These are phyloP conservation scores for Evernia prunastri DNA, from an alignment of 495 filamentous ascomycete genomes.

Conservation along the genomic window DNA sequence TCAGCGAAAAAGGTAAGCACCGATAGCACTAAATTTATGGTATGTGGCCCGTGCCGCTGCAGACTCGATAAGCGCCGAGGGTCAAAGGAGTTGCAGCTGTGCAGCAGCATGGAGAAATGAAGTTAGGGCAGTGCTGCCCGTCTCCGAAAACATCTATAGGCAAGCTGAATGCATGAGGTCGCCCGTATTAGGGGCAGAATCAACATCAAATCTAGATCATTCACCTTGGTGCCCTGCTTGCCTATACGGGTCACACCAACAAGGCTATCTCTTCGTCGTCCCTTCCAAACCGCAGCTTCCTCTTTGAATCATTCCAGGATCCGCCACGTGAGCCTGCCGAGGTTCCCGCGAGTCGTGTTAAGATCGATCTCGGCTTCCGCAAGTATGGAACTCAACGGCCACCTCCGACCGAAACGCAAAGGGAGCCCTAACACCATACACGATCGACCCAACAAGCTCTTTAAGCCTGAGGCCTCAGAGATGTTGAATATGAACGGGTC, in stretches of 20 bases:
- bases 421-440: slow-evolving; percentile 45
- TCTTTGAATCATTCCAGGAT: not conserved
- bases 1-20: slow-evolving; percentile 1
- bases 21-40: not conserved
- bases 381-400: slow-evolving; percentile 49
- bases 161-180: slow-evolving; percentile 20
- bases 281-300: slow-evolving; percentile 5
- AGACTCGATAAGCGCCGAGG: not conserved
- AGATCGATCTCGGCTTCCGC: slow-evolving; percentile 26
- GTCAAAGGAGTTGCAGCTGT: not conserved
- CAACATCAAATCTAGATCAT: slow-evolving; percentile 4
- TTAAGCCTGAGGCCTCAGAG: slow-evolving; percentile 41
- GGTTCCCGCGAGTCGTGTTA: not conserved
- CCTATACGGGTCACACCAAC: slow-evolving; percentile 1
- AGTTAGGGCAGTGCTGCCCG: slow-evolving; percentile 7
- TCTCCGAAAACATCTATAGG: not conserved
- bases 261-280: slow-evolving; percentile 3
- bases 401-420: slow-evolving; percentile 54
- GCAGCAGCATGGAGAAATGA: not conserved
- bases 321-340: slow-evolving; percentile 4
- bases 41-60: not conserved
- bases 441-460: slow-evolving; percentile 53
- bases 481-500: slow-evolving; percentile 42
- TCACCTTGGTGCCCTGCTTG: not conserved
- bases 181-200: slow-evolving; percentile 15